Evolutionary conservation across 2,329 filamentous ascomycete species (phyloP), one percentile per base, ranked within the genome.

Genomic region (Neophaeococcomyces mojaviensis): DNA sequence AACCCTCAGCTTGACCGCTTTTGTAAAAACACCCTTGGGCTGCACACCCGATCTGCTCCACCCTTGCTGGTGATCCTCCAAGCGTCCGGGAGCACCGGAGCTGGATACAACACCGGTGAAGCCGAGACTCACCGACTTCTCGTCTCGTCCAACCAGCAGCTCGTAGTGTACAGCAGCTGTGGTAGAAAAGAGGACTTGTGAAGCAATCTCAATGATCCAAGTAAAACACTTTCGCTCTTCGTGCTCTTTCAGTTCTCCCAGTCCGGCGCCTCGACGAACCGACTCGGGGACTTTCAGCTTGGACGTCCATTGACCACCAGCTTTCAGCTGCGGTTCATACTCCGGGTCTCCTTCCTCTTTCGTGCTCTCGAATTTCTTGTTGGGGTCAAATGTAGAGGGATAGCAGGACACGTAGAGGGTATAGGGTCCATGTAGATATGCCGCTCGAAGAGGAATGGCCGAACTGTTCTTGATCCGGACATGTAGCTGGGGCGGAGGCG

Each of bases 301-400:
- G 48, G 87, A 85, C 57, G 81, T 79, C 85, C 89, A 98, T 37
- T 77, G 81, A 5, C 88, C 89, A 24, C 89, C 92, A 7, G 92
- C 89, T 71, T 97, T 97, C 61, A 98, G 77, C 71, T 95, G 90
- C 38, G 92, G 90, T 67, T 98, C 92, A 60, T 92, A 98, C 58
- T 94, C 86, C 13, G 92, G 92, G 1, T 84, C 76, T 38, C 86
- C 87, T 68, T 88, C 82, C 43, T 74, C 73, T 43, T 81, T 77
- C 1, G 83, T 76, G 42, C 82, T 74, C 48, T 82, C 78, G 56
- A 85, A 82, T 62, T 87, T 88, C 54, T 75, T 71, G 66, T 95
- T 88, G 2, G 90, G 88, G 58, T 89, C 77, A 69, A 92, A 97
- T 38, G 75, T 79, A 13, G 85, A 76, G 1, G 90, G 88, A 58